Evolutionary conservation across 2,329 filamentous ascomycete genomes (phyloP).

Genomic region (Claviceps capensis): DNA sequence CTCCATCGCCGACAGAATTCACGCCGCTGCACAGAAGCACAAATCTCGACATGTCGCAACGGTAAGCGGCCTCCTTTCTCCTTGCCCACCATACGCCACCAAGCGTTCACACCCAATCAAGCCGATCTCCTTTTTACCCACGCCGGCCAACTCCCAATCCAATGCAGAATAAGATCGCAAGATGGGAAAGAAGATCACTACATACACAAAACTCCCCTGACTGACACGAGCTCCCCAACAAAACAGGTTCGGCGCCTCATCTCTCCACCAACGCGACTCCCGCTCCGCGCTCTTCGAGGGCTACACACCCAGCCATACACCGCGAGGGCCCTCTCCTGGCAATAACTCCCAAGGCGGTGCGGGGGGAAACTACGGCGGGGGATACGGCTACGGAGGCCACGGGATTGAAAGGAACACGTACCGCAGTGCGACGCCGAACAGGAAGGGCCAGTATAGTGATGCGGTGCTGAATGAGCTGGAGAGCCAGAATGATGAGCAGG

Average conservation of each 20-base stretch:
- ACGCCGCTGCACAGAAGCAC: background rate
- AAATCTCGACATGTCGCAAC: slow-evolving; percentile 19
- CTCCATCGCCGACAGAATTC: background rate
- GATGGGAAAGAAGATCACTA: too few species aligned
- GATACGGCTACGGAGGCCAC: slow-evolving; percentile 31
- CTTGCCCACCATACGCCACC: background rate
- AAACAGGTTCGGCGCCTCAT: slow-evolving; percentile 51
- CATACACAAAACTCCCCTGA: background rate
- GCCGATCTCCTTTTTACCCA: background rate
- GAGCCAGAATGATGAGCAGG: slow-evolving; percentile 84
- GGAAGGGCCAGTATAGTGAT: slow-evolving; percentile 79
- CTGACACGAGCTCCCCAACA: background rate
- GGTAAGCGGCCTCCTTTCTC: slow-evolving; percentile 11
- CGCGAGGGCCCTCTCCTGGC: slow-evolving; percentile 18
- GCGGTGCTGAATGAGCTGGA: slow-evolving; percentile 87
- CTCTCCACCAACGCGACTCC: slow-evolving; percentile 60
- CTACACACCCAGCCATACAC: slow-evolving; percentile 40
- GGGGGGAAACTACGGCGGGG: too few species aligned
- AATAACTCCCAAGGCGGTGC: background rate
- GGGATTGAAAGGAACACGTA: slow-evolving; percentile 27
- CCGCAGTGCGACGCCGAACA: slow-evolving; percentile 58
- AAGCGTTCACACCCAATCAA: background rate
- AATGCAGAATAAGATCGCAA: too few species aligned
- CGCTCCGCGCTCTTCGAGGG: slow-evolving; percentile 63
- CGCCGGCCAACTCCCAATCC: background rate